Conservation (phyloP, 2,329 filamentous ascomycete genomes). For the Colletotrichum sp. region DNA sequence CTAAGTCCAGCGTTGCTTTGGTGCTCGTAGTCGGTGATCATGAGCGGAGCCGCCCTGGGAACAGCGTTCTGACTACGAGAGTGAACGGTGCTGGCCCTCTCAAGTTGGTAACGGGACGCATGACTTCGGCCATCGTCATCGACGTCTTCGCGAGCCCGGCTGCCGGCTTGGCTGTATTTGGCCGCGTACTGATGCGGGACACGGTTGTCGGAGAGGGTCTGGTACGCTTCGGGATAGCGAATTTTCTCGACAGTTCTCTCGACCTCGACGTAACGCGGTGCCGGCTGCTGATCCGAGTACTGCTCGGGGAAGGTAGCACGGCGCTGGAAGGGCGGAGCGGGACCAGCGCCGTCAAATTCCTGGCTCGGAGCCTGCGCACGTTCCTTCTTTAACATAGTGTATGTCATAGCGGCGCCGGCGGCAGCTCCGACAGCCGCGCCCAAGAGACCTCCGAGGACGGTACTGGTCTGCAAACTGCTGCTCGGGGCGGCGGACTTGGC, state of each 20-base stretch:
- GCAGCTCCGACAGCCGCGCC: slow-evolving; percentile 81
- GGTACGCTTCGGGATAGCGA: slow-evolving; percentile 39
- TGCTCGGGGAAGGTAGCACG: slow-evolving; percentile 51
- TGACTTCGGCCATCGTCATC: slow-evolving; percentile 47
- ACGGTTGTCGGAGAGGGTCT: slow-evolving; percentile 33
- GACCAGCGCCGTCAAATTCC: slow-evolving; percentile 37
- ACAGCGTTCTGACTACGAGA: slow-evolving; percentile 46
- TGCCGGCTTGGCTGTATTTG: slow-evolving; percentile 37
- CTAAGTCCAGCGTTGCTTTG: slow-evolving; percentile 46
- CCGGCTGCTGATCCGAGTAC: slow-evolving; percentile 32
- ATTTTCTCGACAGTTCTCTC: slow-evolving; percentile 42
- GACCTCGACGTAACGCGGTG: slow-evolving; percentile 39
- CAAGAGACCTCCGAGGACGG: slow-evolving; percentile 76
- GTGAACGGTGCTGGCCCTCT: slow-evolving; percentile 34
- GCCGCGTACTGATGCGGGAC: slow-evolving; percentile 39
- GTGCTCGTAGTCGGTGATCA: slow-evolving; percentile 46
- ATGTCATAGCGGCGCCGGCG: slow-evolving; percentile 66
- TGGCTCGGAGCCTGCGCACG: slow-evolving; percentile 43
- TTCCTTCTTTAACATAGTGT: slow-evolving; percentile 72
- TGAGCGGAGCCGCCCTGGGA: slow-evolving; percentile 37
- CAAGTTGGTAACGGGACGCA: slow-evolving; percentile 39
- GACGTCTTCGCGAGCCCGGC: slow-evolving; percentile 35
- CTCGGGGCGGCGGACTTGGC: slow-evolving; percentile 27
- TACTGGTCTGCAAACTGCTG: slow-evolving; percentile 55
- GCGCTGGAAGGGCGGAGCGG: slow-evolving; percentile 41